A percentile compares a stretch with the other conserved stretches of the same genome.
These are phyloP conservation scores for Inga oerstediana DNA, from an alignment of 306 rosid genomes.

Conservation along the genomic window DNA sequence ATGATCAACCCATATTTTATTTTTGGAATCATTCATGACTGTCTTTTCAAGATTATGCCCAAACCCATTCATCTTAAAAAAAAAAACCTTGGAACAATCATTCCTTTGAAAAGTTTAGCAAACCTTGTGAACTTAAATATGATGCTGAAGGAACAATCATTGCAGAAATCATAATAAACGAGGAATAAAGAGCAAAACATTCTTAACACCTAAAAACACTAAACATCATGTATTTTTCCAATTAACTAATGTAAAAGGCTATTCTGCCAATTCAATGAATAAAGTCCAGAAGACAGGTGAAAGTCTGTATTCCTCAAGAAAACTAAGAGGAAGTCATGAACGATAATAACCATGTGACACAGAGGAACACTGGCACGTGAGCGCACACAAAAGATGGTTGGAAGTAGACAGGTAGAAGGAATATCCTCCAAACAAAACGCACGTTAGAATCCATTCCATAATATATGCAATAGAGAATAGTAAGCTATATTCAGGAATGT, in stretches of 20 bases:
- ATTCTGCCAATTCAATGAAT: neutral
- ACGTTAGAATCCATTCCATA: neutral
- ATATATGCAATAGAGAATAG: neutral
- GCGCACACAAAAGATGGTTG: neutral
- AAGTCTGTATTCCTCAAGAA: neutral
- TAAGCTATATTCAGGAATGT: neutral
- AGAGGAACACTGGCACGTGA: neutral
- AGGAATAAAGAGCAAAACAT: neutral
- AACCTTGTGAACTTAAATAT: conserved; percentile 7
- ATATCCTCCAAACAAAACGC: neutral
- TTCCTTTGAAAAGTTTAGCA: conserved; percentile 18
- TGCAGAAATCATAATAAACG: neutral
- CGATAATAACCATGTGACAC: neutral
- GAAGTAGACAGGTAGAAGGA: neutral
- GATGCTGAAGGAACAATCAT: neutral
- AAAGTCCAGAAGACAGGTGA: neutral
- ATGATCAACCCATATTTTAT: neutral
- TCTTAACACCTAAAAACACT: neutral
- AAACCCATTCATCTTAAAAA: neutral
- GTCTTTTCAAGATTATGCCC: neutral
- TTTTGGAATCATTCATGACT: neutral
- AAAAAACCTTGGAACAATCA: conserved; percentile 5
- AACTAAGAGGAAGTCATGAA: neutral
- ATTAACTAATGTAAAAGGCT: neutral
- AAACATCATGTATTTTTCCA: neutral